Conservation (phyloP, 208 protist genomes). For the Jaenimonas drosophilae region DNA sequence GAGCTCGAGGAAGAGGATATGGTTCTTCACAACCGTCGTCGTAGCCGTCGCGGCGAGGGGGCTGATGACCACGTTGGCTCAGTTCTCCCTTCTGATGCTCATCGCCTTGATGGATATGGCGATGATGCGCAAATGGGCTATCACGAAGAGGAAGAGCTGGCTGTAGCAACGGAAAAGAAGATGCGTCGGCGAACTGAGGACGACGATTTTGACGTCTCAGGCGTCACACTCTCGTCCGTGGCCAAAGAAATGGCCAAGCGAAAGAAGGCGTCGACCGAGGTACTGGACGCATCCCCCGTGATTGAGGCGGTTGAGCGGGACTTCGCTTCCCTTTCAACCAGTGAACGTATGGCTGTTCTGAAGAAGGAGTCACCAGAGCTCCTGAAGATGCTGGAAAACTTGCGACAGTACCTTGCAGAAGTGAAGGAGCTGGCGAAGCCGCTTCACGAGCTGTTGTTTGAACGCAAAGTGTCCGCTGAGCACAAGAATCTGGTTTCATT, state of each 20-base stretch:
- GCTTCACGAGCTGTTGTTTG: constrained; percentile 74
- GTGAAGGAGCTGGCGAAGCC: constrained; percentile 81
- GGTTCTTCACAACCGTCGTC: constrained; percentile 20
- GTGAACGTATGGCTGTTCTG: constrained; percentile 79
- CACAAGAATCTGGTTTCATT: constrained; percentile 81
- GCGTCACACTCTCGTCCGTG: constrained; percentile 25
- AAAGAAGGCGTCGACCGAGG: constrained; percentile 9
- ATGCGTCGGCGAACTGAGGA: constrained; percentile 46
- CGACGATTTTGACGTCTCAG: constrained; percentile 75
- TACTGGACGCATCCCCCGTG: constrained; percentile 40
- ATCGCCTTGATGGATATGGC: constrained; percentile 74
- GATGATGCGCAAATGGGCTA: constrained; percentile 70
- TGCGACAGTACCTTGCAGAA: constrained; percentile 75
- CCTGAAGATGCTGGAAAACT: constrained; percentile 82
- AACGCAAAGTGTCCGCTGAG: constrained; percentile 50
- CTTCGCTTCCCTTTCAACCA: constrained; percentile 73
- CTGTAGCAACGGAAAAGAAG: constrained; percentile 39
- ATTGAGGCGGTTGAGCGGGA: constrained; percentile 87
- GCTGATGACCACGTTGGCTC: constrained; percentile 6
- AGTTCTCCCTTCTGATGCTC: constrained; percentile 73
- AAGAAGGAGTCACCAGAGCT: constrained; percentile 88
- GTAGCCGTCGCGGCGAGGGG: constrained; percentile 5
- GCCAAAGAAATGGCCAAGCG: constrained; percentile 7
- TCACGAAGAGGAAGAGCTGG: constrained; percentile 74
- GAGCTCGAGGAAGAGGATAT: constrained; percentile 31